Conservation (phyloP, 345 rosid species). For the Citrus sp. region DNA sequence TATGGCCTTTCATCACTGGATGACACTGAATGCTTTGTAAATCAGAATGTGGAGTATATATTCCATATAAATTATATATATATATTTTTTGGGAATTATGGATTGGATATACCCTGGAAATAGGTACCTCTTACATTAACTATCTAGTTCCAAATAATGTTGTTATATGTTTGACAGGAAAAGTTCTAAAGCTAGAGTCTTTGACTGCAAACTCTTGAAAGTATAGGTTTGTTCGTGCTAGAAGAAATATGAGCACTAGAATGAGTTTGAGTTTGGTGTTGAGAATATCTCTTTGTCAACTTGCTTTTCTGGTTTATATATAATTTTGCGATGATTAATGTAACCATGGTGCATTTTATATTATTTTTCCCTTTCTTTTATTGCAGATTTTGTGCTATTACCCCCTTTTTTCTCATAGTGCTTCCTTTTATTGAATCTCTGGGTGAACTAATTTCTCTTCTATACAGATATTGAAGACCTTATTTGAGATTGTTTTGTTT, state of each 20-base stretch:
- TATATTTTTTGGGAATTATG: no score
- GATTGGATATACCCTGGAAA: background rate
- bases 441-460: background rate
- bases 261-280: background rate
- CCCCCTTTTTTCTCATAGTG: background rate
- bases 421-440: constrained; percentile 1
- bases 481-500: constrained; percentile 88
- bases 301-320: background rate
- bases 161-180: background rate
- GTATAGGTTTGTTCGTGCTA: background rate
- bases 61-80: background rate
- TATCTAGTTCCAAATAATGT: background rate
- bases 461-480: constrained; percentile 81
- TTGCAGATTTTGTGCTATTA: background rate
- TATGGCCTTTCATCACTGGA: background rate
- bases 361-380: background rate
- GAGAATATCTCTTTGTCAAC: background rate
- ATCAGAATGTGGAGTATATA: background rate
- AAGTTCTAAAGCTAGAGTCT: background rate
- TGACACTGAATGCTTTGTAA: background rate
- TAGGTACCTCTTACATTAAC: no score
- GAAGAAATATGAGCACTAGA: background rate
- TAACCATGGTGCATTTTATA: background rate
- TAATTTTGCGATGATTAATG: background rate
- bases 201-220: background rate